Evolutionary conservation across 169 alveolate genomes (phyloP), one percentile per base, ranked within the genome.

Genomic region (Plasmodium chabaudi): DNA sequence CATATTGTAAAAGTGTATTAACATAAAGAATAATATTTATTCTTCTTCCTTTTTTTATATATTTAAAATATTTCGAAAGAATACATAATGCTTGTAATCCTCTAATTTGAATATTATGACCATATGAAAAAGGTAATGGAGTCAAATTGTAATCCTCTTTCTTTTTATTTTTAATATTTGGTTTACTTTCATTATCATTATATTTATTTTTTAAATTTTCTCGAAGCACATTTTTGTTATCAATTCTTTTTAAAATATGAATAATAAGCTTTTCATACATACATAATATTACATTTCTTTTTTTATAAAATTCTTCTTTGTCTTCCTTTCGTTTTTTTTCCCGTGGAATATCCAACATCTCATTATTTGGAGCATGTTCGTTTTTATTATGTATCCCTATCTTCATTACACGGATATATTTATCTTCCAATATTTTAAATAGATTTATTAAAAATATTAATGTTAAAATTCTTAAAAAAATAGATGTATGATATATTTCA

Each of bases 91-190:
- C 86, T 49, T 91, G 94, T 72, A 91, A 69, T 27, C 88, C 75
- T 42, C 89, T 86, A 19, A 91, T 49, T n/a, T 88, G 79, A 13
- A 71, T 53, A 53, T 87, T 91, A 70, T 91, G 93, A 34, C 89
- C 91, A 60, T 69, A 19, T 34, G 93, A 88, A n/a, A 88, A 88
- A 1, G 94, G 94, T 44, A 91, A 61, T 5, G 94, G 94, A n/a
- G 13, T 19, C 0, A 15, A 5, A 12, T 51, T 51, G 1, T 51
- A 5, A 0, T 49, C 15, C 21, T 49, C 1, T 46, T 47, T 47
- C 19, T 17, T 68, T 17, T 68, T 19, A 44, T 46, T 10, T 65
- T 42, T 21, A 21, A 21, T 21, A 12, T 39, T 42, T 15, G 7
- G 15, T 15, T 21, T 17, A 12, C 5, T 61, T 12, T 3, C 19